A percentile compares a stretch with the other conserved stretches of the same genome.
Conservation (phyloP, 148 eudicot species). For the Silene uniflora region DNA sequence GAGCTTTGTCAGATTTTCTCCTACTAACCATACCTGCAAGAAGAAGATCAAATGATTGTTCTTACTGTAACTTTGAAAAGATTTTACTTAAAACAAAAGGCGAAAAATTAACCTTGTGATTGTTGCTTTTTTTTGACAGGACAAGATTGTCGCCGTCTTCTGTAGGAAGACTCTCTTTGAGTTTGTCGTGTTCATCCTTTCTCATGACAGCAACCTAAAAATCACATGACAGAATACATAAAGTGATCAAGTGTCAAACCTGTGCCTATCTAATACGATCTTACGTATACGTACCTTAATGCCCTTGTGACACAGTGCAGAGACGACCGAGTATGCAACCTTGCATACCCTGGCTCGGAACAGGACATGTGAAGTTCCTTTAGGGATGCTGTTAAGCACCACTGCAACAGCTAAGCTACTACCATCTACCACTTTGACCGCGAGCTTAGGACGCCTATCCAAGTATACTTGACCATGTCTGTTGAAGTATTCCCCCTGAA, state of each 20-base stretch:
- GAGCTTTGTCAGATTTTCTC: conserved; percentile 7
- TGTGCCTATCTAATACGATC: too few species aligned
- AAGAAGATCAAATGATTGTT: background rate
- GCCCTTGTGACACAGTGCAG: conserved; percentile 48
- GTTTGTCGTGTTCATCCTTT: conserved; percentile 39
- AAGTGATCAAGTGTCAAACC: too few species aligned
- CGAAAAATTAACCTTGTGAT: conserved; percentile 30
- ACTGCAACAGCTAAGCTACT: conserved; percentile 63
- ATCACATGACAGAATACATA: background rate
- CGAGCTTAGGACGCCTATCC: conserved; percentile 42
- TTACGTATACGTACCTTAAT: conserved; percentile 30
- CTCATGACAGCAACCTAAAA: conserved; percentile 34
- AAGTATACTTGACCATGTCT: conserved; percentile 50
- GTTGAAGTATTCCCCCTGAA: conserved; percentile 30
- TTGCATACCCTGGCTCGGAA: conserved; percentile 48
- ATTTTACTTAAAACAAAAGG: too few species aligned
- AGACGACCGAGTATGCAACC: conserved; percentile 44
- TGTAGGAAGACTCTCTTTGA: conserved; percentile 25
- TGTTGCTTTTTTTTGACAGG: conserved; percentile 25
- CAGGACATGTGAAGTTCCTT: conserved; percentile 49
- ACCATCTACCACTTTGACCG: conserved; percentile 68
- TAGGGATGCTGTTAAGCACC: conserved; percentile 54
- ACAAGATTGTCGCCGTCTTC: conserved; percentile 29
- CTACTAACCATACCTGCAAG: conserved; percentile 27
- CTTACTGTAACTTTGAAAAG: background rate